Conservation (phyloP, 257 asterid species). For the Jaltomata sinuosa region DNA sequence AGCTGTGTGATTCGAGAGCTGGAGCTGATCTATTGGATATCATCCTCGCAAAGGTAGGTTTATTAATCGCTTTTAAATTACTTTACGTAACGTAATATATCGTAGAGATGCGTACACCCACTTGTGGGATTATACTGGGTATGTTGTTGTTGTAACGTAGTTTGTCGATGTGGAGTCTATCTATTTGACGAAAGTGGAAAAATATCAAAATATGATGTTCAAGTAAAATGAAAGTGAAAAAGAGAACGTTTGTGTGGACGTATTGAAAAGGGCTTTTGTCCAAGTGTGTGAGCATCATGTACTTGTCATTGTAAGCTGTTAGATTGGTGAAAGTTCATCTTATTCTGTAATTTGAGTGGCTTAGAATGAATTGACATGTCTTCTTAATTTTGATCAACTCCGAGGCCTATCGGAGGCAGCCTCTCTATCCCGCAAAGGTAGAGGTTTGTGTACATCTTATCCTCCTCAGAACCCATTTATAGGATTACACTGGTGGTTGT, state of each 20-base stretch:
- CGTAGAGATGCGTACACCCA: too few species aligned
- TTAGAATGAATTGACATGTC: background rate
- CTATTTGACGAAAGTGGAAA: background rate
- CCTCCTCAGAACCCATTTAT: too few species aligned
- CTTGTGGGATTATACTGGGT: too few species aligned
- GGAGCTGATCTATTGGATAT: slow-evolving; percentile 80
- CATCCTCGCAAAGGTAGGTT: slow-evolving; percentile 60
- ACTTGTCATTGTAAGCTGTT: background rate
- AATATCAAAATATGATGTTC: background rate
- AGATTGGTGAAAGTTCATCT: background rate
- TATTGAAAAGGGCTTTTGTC: background rate
- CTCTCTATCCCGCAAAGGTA: too few species aligned
- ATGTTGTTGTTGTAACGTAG: too few species aligned
- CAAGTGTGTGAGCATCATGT: background rate
- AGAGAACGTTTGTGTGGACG: background rate
- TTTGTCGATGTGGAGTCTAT: background rate
- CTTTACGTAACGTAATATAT: background rate
- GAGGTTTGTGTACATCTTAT: too few species aligned
- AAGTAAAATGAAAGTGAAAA: background rate
- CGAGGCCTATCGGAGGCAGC: too few species aligned
- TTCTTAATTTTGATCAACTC: background rate
- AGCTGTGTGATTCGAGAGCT: slow-evolving; percentile 65
- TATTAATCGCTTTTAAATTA: background rate
- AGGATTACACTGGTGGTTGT: too few species aligned
- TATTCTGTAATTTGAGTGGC: background rate